These are phyloP conservation scores for Lanmaoa rubissima DNA, from an alignment of 768 basidiomycete species.

Conservation along the genomic window DNA sequence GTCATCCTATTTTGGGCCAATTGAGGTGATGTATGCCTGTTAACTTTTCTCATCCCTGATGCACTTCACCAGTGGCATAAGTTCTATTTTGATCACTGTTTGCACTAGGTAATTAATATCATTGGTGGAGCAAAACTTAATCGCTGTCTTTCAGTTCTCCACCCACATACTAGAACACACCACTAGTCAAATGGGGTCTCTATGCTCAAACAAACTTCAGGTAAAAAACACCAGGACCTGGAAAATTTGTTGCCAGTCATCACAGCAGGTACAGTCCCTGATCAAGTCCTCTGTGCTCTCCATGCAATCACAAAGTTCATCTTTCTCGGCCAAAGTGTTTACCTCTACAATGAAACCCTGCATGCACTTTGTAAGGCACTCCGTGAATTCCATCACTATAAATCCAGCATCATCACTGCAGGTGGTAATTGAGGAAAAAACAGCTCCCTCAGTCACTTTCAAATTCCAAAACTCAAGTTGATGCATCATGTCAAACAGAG, in stretches of 20 bases:
- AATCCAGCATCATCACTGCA: neutral
- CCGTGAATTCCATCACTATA: conserved; percentile 9
- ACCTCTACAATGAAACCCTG: neutral
- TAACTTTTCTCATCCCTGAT: conserved; percentile 25
- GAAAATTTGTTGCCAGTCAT: conserved; percentile 1
- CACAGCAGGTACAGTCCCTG: conserved; percentile 16
- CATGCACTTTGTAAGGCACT: conserved; percentile 1
- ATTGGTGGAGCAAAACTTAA: conserved; percentile 27
- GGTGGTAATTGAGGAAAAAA: conserved; percentile 9
- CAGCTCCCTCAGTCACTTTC: conserved; percentile 1
- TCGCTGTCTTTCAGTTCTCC: conserved; percentile 23
- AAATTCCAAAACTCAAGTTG: conserved; percentile 24
- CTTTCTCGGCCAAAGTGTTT: conserved; percentile 33
- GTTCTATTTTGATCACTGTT: conserved; percentile 22
- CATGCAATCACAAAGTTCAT: conserved; percentile 38
- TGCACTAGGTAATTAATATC: conserved; percentile 1
- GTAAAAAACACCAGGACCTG: conserved; percentile 3
- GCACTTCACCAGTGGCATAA: conserved; percentile 30
- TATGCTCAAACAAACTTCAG: conserved; percentile 5
- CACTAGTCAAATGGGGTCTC: conserved; percentile 6
- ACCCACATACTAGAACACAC: conserved; percentile 4
- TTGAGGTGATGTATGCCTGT: conserved; percentile 21
- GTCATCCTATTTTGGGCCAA: conserved; percentile 34
- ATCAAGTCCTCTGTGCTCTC: conserved; percentile 32
- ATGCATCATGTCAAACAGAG: conserved; percentile 16